A percentile compares a stretch with the other conserved stretches of the same genome.
Conservation (phyloP, 2,329 filamentous ascomycete species). For the Hypoxylon sp. region DNA sequence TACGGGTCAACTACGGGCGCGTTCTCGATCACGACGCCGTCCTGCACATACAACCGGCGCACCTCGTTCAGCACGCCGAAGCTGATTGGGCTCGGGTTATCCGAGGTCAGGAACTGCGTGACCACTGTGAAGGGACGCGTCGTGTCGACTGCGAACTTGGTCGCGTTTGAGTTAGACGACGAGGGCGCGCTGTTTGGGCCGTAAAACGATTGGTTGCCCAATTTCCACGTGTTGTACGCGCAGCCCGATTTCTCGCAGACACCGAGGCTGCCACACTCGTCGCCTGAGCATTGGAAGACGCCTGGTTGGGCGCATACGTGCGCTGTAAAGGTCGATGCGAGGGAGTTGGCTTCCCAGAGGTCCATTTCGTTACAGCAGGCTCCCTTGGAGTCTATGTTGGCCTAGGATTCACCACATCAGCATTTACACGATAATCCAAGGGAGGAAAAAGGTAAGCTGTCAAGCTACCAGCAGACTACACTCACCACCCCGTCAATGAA, state of each 20-base stretch:
- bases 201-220: constrained; percentile 51
- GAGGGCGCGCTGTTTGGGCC: constrained; percentile 29
- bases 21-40: constrained; percentile 62
- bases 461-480: constrained; percentile 51
- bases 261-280: constrained; percentile 50
- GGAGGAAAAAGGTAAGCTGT: not conserved
- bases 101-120: constrained; percentile 51
- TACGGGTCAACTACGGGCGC: constrained; percentile 49
- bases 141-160: constrained; percentile 48
- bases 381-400: constrained; percentile 70
- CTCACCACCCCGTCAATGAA: constrained; percentile 63
- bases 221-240: constrained; percentile 56
- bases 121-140: constrained; percentile 50
- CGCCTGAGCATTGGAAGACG: constrained; percentile 57
- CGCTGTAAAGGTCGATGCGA: constrained; percentile 70
- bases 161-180: constrained; percentile 6
- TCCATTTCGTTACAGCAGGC: constrained; percentile 79
- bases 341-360: constrained; percentile 74
- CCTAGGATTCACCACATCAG: constrained; percentile 53
- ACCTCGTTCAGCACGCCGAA: constrained; percentile 58
- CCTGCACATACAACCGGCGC: constrained; percentile 65
- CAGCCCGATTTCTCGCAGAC: constrained; percentile 59
- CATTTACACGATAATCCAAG: not conserved
- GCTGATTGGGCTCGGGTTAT: constrained; percentile 45
- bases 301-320: constrained; percentile 68